A percentile compares a stretch with the other conserved stretches of the same genome.
phyloP scores from a whole-genome alignment of 202 grass and related monocot species.

The Digitaria exilis region DNA sequence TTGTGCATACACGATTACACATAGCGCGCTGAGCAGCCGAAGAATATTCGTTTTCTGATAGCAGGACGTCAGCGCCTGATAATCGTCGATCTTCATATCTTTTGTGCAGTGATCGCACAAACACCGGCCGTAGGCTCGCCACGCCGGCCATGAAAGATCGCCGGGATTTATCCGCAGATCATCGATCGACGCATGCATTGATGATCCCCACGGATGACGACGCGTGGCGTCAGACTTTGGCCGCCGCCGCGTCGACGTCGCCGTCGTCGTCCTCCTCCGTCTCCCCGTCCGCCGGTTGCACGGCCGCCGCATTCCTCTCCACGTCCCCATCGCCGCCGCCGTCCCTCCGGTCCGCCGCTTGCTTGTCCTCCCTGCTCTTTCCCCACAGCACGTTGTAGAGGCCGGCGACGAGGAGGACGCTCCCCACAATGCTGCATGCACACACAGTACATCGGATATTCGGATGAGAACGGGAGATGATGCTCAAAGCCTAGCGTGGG shows the following conservation, averaged over 20 bases:
- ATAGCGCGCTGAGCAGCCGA: not conserved
- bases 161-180: not conserved
- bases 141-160: not conserved
- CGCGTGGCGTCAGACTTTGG: constrained; percentile 34
- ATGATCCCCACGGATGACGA: not conserved
- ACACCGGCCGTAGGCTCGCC: not conserved
- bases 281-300: not conserved
- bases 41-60: not conserved
- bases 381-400: constrained; percentile 87
- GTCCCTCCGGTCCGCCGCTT: not conserved
- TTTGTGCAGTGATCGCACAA: constrained; percentile 16
- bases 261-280: not conserved
- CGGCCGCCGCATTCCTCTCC: constrained; percentile 3
- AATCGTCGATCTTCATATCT: not conserved
- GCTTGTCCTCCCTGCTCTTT: constrained; percentile 54
- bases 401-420: constrained; percentile 65
- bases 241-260: constrained; percentile 7
- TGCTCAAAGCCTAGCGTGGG: not conserved
- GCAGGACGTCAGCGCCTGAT: not conserved
- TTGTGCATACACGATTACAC: not conserved
- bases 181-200: not conserved
- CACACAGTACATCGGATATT: not conserved
- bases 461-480: not conserved
- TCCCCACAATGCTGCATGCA: constrained; percentile 74
- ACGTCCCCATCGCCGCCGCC: not conserved